Percentiles rank a stretch among this genome's conserved stretches.
phyloP scores from a whole-genome alignment of 495 filamentous ascomycete genomes.

The Daldinia childiae region DNA sequence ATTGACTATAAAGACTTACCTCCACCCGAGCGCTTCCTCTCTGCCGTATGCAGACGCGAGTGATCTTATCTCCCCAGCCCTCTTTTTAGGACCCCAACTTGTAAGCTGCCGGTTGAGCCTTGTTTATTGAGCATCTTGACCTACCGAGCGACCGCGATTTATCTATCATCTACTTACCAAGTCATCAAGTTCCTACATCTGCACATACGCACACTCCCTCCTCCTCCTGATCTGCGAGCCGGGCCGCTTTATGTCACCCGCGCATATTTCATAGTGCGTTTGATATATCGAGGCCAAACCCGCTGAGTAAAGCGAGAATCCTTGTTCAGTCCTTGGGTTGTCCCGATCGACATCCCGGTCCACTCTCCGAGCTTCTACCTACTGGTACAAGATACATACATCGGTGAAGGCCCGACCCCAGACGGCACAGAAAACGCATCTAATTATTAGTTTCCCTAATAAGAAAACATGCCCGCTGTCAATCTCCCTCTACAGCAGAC shows the following conservation, averaged over 20 bases:
- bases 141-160: constrained; percentile 31
- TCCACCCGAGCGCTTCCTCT: constrained; percentile 7
- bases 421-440: constrained; percentile 39
- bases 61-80: constrained; percentile 19
- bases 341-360: constrained; percentile 44
- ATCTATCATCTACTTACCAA: constrained; percentile 27
- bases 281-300: constrained; percentile 32
- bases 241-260: constrained; percentile 21
- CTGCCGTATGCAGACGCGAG: constrained; percentile 31
- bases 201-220: constrained; percentile 20
- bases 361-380: constrained; percentile 36
- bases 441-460: constrained; percentile 43
- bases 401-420: constrained; percentile 43
- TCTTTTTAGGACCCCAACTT: constrained; percentile 39
- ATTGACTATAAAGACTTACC: constrained; percentile 15
- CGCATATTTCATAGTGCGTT: constrained; percentile 22
- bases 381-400: constrained; percentile 40
- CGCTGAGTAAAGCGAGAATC: constrained; percentile 29
- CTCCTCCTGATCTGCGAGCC: constrained; percentile 18
- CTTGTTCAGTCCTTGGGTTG: constrained; percentile 31
- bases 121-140: constrained; percentile 37
- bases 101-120: constrained; percentile 31
- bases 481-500: constrained; percentile 48
- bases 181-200: constrained; percentile 23
- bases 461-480: constrained; percentile 56